Evolutionary conservation across 2,329 filamentous ascomycete genomes (phyloP).

Genomic region (Aspergillus tanneri): DNA sequence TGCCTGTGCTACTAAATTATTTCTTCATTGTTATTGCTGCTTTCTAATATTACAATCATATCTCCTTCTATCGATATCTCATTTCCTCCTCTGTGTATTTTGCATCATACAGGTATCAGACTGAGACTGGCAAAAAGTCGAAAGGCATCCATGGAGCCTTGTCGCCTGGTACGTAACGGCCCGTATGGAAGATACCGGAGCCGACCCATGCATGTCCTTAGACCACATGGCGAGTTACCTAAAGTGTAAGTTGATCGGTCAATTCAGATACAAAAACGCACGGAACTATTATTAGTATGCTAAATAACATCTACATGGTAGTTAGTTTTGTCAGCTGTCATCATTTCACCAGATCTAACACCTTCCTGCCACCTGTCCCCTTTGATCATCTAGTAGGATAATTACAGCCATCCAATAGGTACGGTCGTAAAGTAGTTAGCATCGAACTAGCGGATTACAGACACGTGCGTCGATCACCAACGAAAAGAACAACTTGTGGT

Average conservation of each 20-base stretch:
- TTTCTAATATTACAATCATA: not conserved
- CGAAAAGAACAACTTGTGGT: not conserved
- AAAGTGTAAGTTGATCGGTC: too few relatives aligned
- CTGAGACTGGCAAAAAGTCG: too few relatives aligned
- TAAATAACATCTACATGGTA: too few relatives aligned
- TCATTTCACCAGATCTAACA: too few relatives aligned
- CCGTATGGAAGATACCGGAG: not conserved
- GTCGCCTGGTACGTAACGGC: not conserved
- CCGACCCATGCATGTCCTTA: not conserved
- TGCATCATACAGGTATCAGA: not conserved
- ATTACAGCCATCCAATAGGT: too few relatives aligned
- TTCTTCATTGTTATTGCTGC: not conserved
- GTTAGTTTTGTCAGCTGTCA: too few relatives aligned
- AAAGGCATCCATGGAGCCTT: not conserved
- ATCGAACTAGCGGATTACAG: not conserved
- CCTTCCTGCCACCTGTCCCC: too few relatives aligned
- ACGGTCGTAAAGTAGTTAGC: not conserved
- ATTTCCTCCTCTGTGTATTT: not conserved
- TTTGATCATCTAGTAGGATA: not conserved
- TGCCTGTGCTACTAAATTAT: not conserved
- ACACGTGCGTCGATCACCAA: slow-evolving; percentile 1
- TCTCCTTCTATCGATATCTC: not conserved
- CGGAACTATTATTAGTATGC: too few relatives aligned
- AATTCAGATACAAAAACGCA: too few relatives aligned
- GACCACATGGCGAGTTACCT: not conserved